These are phyloP conservation scores for Fusarium sp. DNA, from an alignment of 2,329 filamentous ascomycete species.

Conservation along the genomic window DNA sequence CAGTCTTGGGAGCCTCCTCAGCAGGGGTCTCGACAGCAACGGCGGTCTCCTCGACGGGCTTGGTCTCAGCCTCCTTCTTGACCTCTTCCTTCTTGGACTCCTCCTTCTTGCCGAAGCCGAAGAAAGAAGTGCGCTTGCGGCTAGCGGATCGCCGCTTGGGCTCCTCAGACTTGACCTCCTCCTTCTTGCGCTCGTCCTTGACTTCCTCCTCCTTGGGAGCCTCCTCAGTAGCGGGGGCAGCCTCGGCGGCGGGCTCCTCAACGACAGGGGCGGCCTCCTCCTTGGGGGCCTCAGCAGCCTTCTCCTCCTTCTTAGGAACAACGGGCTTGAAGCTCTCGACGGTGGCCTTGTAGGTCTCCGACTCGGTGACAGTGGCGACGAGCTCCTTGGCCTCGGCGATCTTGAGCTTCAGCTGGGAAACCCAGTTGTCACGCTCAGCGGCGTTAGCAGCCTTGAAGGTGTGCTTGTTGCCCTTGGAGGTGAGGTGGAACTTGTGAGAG, in stretches of 20 bases:
- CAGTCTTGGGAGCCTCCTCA: constrained; percentile 38
- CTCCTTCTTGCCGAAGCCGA: constrained; percentile 71
- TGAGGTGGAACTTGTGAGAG: constrained; percentile 85
- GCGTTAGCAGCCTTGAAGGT: constrained; percentile 83
- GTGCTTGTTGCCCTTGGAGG: constrained; percentile 89
- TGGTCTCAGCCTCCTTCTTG: constrained; percentile 60
- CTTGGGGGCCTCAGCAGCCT: constrained; percentile 51
- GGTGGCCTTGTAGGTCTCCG: constrained; percentile 89
- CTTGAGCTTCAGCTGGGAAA: constrained; percentile 84
- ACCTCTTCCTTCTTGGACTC: constrained; percentile 59
- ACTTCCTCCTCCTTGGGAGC: constrained; percentile 51
- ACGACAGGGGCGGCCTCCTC: constrained; percentile 47
- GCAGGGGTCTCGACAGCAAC: constrained; percentile 46
- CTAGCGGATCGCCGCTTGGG: constrained; percentile 73
- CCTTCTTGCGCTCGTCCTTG: constrained; percentile 54
- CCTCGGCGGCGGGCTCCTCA: constrained; percentile 44
- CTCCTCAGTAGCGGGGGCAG: constrained; percentile 47
- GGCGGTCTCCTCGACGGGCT: constrained; percentile 49
- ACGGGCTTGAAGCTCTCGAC: constrained; percentile 75
- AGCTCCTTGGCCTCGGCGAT: constrained; percentile 87
- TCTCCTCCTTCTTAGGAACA: constrained; percentile 57
- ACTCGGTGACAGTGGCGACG: constrained; percentile 77
- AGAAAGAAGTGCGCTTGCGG: constrained; percentile 75
- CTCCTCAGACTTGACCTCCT: constrained; percentile 68
- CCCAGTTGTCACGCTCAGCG: constrained; percentile 92